These are phyloP conservation scores for Cenococcum geophilum DNA, from an alignment of 495 filamentous ascomycete species.

Conservation along the genomic window DNA sequence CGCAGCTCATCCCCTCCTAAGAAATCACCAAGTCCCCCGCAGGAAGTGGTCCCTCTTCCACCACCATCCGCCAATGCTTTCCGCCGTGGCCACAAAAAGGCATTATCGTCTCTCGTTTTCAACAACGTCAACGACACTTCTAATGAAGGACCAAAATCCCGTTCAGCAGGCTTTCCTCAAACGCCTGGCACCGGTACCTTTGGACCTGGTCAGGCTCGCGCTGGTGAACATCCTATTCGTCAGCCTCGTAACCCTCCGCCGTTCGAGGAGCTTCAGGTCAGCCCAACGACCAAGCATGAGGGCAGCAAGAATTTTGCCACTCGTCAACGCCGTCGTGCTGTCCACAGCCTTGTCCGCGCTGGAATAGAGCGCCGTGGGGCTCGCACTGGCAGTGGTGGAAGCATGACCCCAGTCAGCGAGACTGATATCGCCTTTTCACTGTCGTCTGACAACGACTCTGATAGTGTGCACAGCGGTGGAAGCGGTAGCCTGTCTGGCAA, in stretches of 20 bases:
- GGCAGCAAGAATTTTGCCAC: conserved; percentile 98
- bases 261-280: conserved; percentile 82
- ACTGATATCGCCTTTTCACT: conserved; percentile 68
- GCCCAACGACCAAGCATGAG: conserved; percentile 89
- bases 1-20: conserved; percentile 67
- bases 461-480: conserved; percentile 72
- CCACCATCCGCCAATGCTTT: conserved; percentile 79
- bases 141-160: conserved; percentile 66
- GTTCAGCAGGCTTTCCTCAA: conserved; percentile 57
- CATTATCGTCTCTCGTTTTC: conserved; percentile 64
- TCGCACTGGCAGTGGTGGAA: conserved; percentile 60
- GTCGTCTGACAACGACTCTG: conserved; percentile 68
- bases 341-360: conserved; percentile 84
- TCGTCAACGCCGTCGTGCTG: conserved; percentile 84
- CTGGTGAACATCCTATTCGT: conserved; percentile 88
- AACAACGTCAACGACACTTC: conserved; percentile 49
- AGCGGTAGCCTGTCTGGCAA: conserved; percentile 74
- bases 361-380: conserved; percentile 75
- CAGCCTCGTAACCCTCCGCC: conserved; percentile 91
- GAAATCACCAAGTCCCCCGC: conserved; percentile 54
- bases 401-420: conserved; percentile 85
- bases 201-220: conserved; percentile 85
- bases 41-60: conserved; percentile 64
- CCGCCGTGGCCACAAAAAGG: conserved; percentile 86
- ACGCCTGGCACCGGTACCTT: conserved; percentile 84